Conservation (phyloP, 164 flowering plant genomes). For the Annona cherimola region DNA sequence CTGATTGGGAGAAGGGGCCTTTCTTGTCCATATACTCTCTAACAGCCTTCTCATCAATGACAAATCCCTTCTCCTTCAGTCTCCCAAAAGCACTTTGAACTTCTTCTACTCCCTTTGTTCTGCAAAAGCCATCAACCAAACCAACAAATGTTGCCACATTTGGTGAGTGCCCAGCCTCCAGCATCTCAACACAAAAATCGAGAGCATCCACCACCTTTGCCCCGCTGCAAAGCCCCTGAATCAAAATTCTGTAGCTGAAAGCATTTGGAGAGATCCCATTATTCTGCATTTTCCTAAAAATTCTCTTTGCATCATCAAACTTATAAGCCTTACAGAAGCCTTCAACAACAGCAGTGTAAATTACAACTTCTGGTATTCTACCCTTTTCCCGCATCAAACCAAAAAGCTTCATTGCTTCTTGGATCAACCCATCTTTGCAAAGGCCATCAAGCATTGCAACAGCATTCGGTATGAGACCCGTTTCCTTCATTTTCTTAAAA, state of each 20-base stretch:
- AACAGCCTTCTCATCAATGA: constrained; percentile 62
- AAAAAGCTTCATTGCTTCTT: constrained; percentile 93
- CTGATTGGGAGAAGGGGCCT: constrained; percentile 45
- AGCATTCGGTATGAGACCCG: constrained; percentile 86
- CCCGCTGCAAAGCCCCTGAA: constrained; percentile 59
- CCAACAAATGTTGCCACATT: constrained; percentile 63
- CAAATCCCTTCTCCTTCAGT: constrained; percentile 54
- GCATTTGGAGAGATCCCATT: constrained; percentile 78
- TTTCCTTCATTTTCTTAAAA: constrained; percentile 85
- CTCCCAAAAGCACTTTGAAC: constrained; percentile 37
- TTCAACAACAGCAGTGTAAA: constrained; percentile 97
- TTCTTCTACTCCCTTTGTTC: constrained; percentile 58
- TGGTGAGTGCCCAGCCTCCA: constrained; percentile 82
- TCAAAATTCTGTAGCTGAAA: constrained; percentile 54
- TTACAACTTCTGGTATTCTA: constrained; percentile 74
- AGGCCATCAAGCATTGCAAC: constrained; percentile 99
- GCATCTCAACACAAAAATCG: constrained; percentile 60
- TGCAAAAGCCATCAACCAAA: constrained; percentile 55
- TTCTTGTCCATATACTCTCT: constrained; percentile 71
- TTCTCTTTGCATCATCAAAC: constrained; percentile 71
- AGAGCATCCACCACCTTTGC: constrained; percentile 53
- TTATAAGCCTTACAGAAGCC: constrained; percentile 83
- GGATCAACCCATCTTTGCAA: constrained; percentile 85
- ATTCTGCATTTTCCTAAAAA: constrained; percentile 82
- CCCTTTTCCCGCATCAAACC: constrained; percentile 80